Evolutionary conservation across 2,329 filamentous ascomycete genomes (phyloP).

Genomic region (Pseudogymnoascus sp.): DNA sequence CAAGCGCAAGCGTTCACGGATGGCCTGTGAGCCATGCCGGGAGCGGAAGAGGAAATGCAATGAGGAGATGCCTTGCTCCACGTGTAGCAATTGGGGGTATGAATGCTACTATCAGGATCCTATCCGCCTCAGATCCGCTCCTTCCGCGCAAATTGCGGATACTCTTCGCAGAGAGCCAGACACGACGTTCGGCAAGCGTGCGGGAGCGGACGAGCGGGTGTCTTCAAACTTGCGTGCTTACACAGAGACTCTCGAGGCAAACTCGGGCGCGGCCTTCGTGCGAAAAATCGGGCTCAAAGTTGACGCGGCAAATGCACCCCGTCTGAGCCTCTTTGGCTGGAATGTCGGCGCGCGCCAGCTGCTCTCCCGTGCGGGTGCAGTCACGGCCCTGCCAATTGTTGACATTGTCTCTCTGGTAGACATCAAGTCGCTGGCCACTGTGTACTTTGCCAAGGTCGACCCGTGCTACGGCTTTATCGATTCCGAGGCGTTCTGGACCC

Average conservation of each 20-base stretch:
- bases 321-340: slow-evolving; percentile 49
- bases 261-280: slow-evolving; percentile 39
- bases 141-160: neutral
- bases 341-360: slow-evolving; percentile 32
- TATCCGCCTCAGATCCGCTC: neutral
- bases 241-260: neutral
- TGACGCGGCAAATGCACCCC: slow-evolving; percentile 40
- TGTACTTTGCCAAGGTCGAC: slow-evolving; percentile 47
- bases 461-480: slow-evolving; percentile 42
- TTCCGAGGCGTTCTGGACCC: slow-evolving; percentile 24
- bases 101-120: slow-evolving; percentile 22
- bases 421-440: slow-evolving; percentile 36
- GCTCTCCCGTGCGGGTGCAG: slow-evolving; percentile 20
- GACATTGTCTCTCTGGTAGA: slow-evolving; percentile 39
- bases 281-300: slow-evolving; percentile 43
- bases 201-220: neutral
- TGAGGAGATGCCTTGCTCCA: slow-evolving; percentile 21
- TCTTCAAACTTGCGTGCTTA: neutral
- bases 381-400: slow-evolving; percentile 31
- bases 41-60: slow-evolving; percentile 24
- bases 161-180: neutral
- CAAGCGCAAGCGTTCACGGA: slow-evolving; percentile 20
- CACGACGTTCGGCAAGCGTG: neutral
- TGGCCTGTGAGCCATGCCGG: slow-evolving; percentile 25
- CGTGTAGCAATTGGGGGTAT: slow-evolving; percentile 26